Base-by-base conservation (phyloP, 108 stramenopile genomes). In the Cyclotella sp. region DNA sequence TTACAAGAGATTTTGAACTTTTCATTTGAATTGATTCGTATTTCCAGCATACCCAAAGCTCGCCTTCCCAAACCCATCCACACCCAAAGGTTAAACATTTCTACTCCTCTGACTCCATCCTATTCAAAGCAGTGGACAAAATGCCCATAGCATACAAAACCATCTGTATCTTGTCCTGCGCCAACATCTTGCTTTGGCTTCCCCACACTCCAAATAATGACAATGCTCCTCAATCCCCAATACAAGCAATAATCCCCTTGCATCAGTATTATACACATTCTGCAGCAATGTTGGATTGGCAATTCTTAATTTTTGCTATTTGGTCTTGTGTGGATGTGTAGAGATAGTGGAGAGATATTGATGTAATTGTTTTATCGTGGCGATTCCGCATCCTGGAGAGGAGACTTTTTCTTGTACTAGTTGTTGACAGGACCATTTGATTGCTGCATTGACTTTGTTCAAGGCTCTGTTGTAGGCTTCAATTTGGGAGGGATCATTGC, bases 31-130 rank as follows among this genome's bases (percentile, higher is more conserved):
- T 40, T 34, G 16, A 46, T 67, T 80, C 79, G 75, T 78, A 14
- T 47, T 19, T 18, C 82, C 85, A 0, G 85, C 78, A 62, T 76
- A 69, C 19, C 86, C 77, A 74, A 68, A 85, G 9, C 78, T 79
- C 9, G 87, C 88, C 45, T 86, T 54, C 16, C 91, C 91, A 72
- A 73, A 90, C 12, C 89, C 91, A 84, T 90, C 91, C 26, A 77
- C 79, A 5, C 86, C 88, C 53, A 71, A 75, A 0, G 86, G 86
- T 45, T 88, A 87, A 30, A 58, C 19, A 3, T 9, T 39, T 51
- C 59, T 72, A 54, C n/a, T n/a, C n/a, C n/a, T n/a, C n/a, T n/a
- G n/a, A n/a, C n/a, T n/a, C n/a, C 67, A 59, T 73, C 6, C 12
- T 27, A 49, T 63, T 57, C 40, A 81, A 86, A 84, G 22, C 79